These are phyloP conservation scores for Cryptosporidium bovis DNA, from an alignment of 169 alveolate species.

Conservation along the genomic window DNA sequence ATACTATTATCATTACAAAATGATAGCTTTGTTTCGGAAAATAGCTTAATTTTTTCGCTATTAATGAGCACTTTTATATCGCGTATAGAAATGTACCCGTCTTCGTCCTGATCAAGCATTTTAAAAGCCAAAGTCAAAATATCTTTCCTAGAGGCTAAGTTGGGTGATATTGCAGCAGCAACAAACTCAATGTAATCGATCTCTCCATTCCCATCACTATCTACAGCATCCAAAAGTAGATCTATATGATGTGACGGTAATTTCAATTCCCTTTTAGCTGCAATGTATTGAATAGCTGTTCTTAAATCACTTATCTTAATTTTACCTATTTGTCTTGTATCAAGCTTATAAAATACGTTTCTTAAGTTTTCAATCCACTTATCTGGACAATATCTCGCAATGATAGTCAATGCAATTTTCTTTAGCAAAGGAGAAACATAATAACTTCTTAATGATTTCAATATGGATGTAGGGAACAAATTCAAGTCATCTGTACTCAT, in stretches of 20 bases:
- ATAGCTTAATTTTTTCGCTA: conserved; percentile 39
- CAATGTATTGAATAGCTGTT: conserved; percentile 18
- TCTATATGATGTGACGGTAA: conserved; percentile 52
- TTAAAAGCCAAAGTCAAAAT: conserved; percentile 40
- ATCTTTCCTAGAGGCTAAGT: conserved; percentile 33
- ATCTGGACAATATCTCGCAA: conserved; percentile 72
- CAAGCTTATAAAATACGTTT: conserved; percentile 50
- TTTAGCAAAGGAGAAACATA: conserved; percentile 51
- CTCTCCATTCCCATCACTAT: conserved; percentile 68
- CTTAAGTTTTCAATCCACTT: conserved; percentile 55
- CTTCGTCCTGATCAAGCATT: conserved; percentile 63
- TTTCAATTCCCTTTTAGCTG: conserved; percentile 15
- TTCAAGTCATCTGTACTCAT: conserved; percentile 1
- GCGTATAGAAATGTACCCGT: conserved; percentile 25
- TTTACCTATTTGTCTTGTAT: conserved; percentile 42
- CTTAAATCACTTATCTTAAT: conserved; percentile 43
- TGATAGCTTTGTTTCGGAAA: conserved; percentile 3
- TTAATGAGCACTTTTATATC: conserved; percentile 36
- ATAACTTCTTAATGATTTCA: conserved; percentile 49
- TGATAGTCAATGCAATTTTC: conserved; percentile 52
- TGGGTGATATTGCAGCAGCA: conserved; percentile 67
- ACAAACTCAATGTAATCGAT: conserved; percentile 58
- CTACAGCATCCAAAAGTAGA: conserved; percentile 56
- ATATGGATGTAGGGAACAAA: conserved; percentile 12
- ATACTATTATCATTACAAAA: conserved; percentile 27